Evolutionary conservation across 176 grass and related monocot genomes (phyloP), one percentile per base, ranked within the genome.

Genomic region (Oryza officinalis): DNA sequence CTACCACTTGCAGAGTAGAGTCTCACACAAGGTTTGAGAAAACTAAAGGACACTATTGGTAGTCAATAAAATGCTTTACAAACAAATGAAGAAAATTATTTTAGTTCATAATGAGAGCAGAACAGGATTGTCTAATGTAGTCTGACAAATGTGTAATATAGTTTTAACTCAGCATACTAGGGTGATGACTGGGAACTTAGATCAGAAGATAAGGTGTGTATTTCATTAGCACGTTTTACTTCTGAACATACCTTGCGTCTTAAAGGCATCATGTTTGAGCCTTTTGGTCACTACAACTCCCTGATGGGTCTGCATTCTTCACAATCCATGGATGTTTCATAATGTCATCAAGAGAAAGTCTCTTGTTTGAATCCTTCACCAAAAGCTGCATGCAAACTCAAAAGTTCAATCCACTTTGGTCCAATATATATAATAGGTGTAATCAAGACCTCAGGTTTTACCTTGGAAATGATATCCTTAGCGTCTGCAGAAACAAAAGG

Each of bases 341-440:
- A 60, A 98, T 92, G 69, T 98, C 89, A 46, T 93, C 54, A 82
- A 98, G 47, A 71, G 87, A 92, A 18, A 95, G 87, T 57, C 96
- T 92, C 89, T 95, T 98, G 72, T 82, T 88, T 52, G 96, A 93
- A 71, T 98, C 96, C 85, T 98, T 98, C 67, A 95, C 93, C 18
- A 98, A 86, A 37, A 98, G 93, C 93, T 98, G 68, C 63, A 78
- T 70, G 47, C 38, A 78, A 76, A 76, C n/a, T 69, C 50, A 38
- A 46, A 87, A 43, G 61, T 77, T 33, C 31, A 67, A 30, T 1
- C 22, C 8, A 74, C 8, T 43, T 32, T 32, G 22, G 81, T 40
- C 10, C 47, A 27, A 11, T 82, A 38, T 44, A 22, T 45, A 75
- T 57, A 22, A 45, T 57, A 22, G 13, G 45, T 46, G 82, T 83